These are phyloP conservation scores for Microdochium bolleyi DNA, from an alignment of 2,329 filamentous ascomycete species.

Conservation along the genomic window DNA sequence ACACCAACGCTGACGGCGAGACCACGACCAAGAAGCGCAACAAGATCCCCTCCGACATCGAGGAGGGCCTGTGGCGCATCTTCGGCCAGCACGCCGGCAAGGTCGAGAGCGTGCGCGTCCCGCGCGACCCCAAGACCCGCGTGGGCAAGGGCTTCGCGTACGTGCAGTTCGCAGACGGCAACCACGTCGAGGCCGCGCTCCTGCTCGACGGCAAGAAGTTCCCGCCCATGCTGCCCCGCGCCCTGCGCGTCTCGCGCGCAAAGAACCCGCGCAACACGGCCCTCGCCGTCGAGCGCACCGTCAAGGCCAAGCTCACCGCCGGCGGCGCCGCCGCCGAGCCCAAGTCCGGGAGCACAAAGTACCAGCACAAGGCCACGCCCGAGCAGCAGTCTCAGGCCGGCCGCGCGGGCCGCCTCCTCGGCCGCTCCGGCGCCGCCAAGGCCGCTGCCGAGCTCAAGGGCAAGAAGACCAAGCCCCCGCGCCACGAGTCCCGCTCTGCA, in stretches of 20 bases:
- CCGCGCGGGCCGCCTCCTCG: constrained; percentile 67
- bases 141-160: constrained; percentile 97
- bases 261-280: constrained; percentile 61
- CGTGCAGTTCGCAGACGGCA: constrained; percentile 87
- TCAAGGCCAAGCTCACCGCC: constrained; percentile 26
- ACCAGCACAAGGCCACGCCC: constrained; percentile 62
- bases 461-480: constrained; percentile 10
- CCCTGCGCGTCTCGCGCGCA: constrained; percentile 78
- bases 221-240: constrained; percentile 85
- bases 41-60: constrained; percentile 72
- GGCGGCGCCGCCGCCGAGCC: constrained; percentile 13
- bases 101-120: constrained; percentile 88
- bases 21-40: constrained; percentile 65
- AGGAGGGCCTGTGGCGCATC: constrained; percentile 85
- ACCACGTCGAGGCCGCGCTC: constrained; percentile 84
- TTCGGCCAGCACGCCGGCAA: constrained; percentile 67
- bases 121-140: constrained; percentile 81
- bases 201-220: constrained; percentile 86
- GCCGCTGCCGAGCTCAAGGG: constrained; percentile 15
- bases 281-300: constrained; percentile 41
- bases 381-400: constrained; percentile 65
- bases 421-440: constrained; percentile 54
- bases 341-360: constrained; percentile 37
- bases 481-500: not conserved
- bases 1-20: constrained; percentile 56